These are phyloP conservation scores for Anisodus acutangulus DNA, from an alignment of 257 asterid species.

Conservation along the genomic window DNA sequence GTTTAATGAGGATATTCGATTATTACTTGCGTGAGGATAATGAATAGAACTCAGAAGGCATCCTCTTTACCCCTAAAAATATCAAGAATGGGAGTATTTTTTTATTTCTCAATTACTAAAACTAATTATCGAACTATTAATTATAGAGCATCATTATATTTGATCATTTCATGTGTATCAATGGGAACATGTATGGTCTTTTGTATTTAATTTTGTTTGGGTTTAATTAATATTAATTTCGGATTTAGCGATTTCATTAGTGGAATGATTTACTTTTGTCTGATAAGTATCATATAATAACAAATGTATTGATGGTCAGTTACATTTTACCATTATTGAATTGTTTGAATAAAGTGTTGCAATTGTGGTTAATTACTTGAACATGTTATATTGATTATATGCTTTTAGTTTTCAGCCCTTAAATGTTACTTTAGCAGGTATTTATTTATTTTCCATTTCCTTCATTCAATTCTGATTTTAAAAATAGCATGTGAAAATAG, in stretches of 20 bases:
- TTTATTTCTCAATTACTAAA: background rate
- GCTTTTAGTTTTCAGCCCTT: background rate
- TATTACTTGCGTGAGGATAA: background rate
- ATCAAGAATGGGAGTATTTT: background rate
- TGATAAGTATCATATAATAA: background rate
- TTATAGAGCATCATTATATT: background rate
- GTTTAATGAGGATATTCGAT: constrained; percentile 1
- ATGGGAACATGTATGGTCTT: background rate
- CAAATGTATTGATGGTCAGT: background rate
- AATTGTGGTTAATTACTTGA: background rate
- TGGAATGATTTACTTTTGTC: background rate
- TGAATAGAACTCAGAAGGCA: too few relatives aligned
- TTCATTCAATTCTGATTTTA: background rate
- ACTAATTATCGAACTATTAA: background rate
- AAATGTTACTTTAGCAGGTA: background rate
- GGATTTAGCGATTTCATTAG: background rate
- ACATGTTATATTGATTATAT: background rate
- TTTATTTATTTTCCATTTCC: background rate
- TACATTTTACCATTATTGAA: background rate
- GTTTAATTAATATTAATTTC: background rate
- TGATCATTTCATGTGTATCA: background rate
- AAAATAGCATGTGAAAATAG: background rate
- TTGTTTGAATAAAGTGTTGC: background rate
- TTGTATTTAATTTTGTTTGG: background rate
- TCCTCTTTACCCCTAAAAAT: background rate